Conservation (phyloP, 345 rosid species). For the Physaria fendleri region DNA sequence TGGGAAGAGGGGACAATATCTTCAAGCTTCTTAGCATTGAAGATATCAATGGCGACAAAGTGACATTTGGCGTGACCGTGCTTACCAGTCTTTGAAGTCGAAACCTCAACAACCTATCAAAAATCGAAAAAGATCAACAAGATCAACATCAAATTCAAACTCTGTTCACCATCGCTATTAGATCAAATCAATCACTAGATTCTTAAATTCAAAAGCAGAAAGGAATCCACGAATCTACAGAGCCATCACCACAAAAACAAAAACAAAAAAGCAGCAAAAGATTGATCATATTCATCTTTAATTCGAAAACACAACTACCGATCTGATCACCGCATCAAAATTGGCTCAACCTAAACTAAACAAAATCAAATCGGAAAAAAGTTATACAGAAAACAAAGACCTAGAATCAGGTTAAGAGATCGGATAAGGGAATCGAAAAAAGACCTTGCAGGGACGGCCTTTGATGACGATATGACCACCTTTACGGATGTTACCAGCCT, state of each 20-base stretch:
- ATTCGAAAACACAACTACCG: neutral
- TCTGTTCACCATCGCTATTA: neutral
- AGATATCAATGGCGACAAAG: constrained; percentile 83
- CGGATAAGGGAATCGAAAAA: neutral
- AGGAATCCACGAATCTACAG: neutral
- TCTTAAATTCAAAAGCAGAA: neutral
- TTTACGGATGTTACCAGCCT: constrained; percentile 38
- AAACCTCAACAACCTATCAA: constrained; percentile 78
- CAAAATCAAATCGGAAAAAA: neutral
- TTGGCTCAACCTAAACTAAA: neutral
- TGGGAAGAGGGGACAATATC: constrained; percentile 93
- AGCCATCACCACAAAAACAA: neutral
- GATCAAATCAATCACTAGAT: neutral
- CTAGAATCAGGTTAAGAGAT: constrained; percentile 2
- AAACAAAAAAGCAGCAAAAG: neutral
- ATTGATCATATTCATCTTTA: neutral
- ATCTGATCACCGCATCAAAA: neutral
- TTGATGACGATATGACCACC: constrained; percentile 39
- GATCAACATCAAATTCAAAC: neutral
- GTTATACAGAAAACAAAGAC: neutral
- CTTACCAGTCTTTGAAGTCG: constrained; percentile 84
- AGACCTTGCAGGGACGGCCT: constrained; percentile 37
- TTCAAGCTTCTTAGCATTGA: constrained; percentile 77
- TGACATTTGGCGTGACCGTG: constrained; percentile 95
- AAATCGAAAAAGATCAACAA: neutral